These are phyloP conservation scores for Boletus edulis DNA, from an alignment of 768 basidiomycete species.

Conservation along the genomic window DNA sequence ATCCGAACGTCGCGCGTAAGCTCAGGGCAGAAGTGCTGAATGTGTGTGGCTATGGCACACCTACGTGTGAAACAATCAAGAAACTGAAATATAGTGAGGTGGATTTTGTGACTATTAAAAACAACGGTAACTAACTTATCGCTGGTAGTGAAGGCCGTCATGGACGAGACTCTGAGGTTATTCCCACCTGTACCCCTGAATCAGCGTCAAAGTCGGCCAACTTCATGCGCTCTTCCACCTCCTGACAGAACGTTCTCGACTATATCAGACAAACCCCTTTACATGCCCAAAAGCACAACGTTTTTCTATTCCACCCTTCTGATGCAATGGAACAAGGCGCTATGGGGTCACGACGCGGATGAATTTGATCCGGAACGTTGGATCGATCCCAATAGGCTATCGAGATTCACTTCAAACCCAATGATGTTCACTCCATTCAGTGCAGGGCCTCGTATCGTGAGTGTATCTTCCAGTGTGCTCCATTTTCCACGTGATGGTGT, in stretches of 20 bases:
- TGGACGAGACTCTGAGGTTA: conserved; percentile 75
- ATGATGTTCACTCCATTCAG: conserved; percentile 75
- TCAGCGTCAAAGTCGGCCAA: conserved; percentile 53
- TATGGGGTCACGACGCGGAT: conserved; percentile 78
- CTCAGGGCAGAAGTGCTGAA: conserved; percentile 62
- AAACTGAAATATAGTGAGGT: conserved; percentile 63
- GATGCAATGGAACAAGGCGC: conserved; percentile 59
- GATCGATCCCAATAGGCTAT: conserved; percentile 57
- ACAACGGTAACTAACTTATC: conserved; percentile 3
- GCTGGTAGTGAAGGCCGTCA: conserved; percentile 62
- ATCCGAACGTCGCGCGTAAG: conserved; percentile 52
- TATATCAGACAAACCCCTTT: conserved; percentile 41
- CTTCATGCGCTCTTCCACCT: conserved; percentile 49
- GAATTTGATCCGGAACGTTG: conserved; percentile 80
- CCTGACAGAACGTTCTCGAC: conserved; percentile 47
- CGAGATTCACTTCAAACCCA: conserved; percentile 53
- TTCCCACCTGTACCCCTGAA: conserved; percentile 82
- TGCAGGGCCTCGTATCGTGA: conserved; percentile 58
- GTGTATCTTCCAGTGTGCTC: conserved; percentile 10
- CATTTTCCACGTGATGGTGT: conserved; percentile 1
- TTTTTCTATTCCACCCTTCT: conserved; percentile 62
- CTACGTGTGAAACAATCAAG: conserved; percentile 56
- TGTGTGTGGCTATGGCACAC: conserved; percentile 48
- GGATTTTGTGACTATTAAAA: background rate
- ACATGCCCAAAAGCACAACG: conserved; percentile 55